A percentile compares a stretch with the other conserved stretches of the same genome.
phyloP scores from a whole-genome alignment of 2,329 filamentous ascomycete genomes.

The Fusarium sp. region DNA sequence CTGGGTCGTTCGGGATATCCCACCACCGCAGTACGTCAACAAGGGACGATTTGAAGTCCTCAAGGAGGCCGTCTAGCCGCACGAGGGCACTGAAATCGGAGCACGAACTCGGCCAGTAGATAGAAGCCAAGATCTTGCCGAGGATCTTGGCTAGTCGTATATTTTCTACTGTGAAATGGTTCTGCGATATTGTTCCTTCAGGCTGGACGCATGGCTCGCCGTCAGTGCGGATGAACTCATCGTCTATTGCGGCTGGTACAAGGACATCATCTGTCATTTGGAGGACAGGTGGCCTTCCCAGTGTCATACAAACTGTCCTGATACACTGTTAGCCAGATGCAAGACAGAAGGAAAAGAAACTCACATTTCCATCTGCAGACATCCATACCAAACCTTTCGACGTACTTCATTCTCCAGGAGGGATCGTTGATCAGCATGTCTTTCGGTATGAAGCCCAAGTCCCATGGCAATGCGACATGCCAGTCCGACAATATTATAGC shows the following conservation, averaged over 20 bases:
- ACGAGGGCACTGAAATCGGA: conserved; percentile 12
- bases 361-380: conserved; percentile 7
- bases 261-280: conserved; percentile 1
- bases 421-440: not conserved
- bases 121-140: not conserved
- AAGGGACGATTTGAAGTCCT: not conserved
- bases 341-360: not conserved
- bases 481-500: not conserved
- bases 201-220: not conserved
- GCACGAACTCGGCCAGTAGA: conserved; percentile 4
- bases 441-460: not conserved
- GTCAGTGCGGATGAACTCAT: not conserved
- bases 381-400: conserved; percentile 14
- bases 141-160: conserved; percentile 1
- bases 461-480: not conserved
- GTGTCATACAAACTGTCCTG: conserved; percentile 13
- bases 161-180: conserved; percentile 7
- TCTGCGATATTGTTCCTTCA: not conserved
- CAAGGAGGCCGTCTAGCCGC: rapidly evolving
- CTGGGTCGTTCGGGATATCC: not conserved
- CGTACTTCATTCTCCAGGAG: not conserved
- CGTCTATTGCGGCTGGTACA: not conserved
- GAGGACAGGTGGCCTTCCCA: not conserved
- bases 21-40: not conserved
- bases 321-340: not conserved